Evolutionary conservation across 345 rosid species (phyloP), one percentile per base, ranked within the genome.

Genomic region (Corchorus olitorius): DNA sequence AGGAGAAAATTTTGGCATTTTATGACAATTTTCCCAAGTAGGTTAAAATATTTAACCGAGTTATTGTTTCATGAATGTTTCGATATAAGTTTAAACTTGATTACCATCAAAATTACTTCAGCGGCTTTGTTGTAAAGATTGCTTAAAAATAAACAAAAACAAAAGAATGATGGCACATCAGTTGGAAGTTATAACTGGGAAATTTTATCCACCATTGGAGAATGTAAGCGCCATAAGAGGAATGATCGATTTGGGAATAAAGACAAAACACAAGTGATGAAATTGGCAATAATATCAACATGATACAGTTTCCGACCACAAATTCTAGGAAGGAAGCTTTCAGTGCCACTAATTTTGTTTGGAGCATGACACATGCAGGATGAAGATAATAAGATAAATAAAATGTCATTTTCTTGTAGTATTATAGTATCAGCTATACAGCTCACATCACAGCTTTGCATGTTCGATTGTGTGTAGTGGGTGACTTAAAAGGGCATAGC

Each of bases 381-480:
- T 4, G 16, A 49, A 49, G 53, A 49, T 11, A 2, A 49, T 49
- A 12, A 27, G 27, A 49, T 12, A 16, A 49, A 2, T 16, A 49
- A 49, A 49, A 49, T 3, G 13, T 12, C 0, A 4, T 49, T 16
- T 16, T 49, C 4, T 49, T 49, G 16, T 49, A 49, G 4, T 13
- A 49, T 6, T 39, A 4, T 39, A 39, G 27, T 39, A 39, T 49
- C 4, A 12, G 16, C 48, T 13, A 0, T 49, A 49, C 53, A 49
- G 16, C 53, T 16, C 53, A 49, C 16, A 49, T 16, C 53, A 49
- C 16, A 49, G 53, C 16, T 13, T 49, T n/a, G 33, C 33, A 65
- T 64, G 68, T 64, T 64, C 15, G 49, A 15, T 52, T 15, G n/a
- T 15, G 55, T 16, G 68, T 20, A 64, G 68, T 64, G 16, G 68